Evolutionary conservation across 192 early-diverging fungal genomes (phyloP), one percentile per base, ranked within the genome.

Genomic region (Kickxella alabastrina): DNA sequence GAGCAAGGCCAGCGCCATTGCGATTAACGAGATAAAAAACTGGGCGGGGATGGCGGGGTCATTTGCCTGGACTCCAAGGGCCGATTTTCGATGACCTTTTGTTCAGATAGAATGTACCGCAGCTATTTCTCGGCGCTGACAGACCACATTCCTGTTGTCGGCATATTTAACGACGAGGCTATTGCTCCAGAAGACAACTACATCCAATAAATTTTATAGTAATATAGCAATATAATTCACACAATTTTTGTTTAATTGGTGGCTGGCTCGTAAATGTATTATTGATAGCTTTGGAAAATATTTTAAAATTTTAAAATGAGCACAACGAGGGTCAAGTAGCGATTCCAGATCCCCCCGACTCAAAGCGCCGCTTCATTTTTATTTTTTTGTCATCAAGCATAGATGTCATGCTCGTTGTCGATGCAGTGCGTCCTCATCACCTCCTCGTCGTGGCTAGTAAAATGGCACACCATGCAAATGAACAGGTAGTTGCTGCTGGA

Each of bases 21-120:
- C 43, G 27, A 62, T 68, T 37, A 25, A 32, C 2, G 64, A 60
- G 29, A 62, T 74, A 57, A 62, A 52, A 13, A 29, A 4, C 49
- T 52, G 22, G 70, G 58, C 25, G 63, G 58, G n/a, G 64, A 67
- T 23, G 63, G 63, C 2, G 70, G 58, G 5, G 60, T 67, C 14
- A 59, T 74, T 32, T 50, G 56, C 39, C 27, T 62, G 19, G 58
- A 61, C 32, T 36, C 51, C 1, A 17, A 31, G 39, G 56, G 59
- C n/a, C 28, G 18, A 0, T 23, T 60, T 10, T 57, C 49, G 21
- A 58, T 67, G 55, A 48, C 49, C 6, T 62, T 66, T 27, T 57
- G 57, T 38, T 65, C 59, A 0, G 52, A 59, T 10, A 64, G 70
- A 18, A 68, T 68, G 65, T 68, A 68, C 17, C 52, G 65, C 10